A percentile compares a stretch with the other conserved stretches of the same genome.
phyloP scores from a whole-genome alignment of 2,329 filamentous ascomycete genomes.

The Penicillium verrucosum region DNA sequence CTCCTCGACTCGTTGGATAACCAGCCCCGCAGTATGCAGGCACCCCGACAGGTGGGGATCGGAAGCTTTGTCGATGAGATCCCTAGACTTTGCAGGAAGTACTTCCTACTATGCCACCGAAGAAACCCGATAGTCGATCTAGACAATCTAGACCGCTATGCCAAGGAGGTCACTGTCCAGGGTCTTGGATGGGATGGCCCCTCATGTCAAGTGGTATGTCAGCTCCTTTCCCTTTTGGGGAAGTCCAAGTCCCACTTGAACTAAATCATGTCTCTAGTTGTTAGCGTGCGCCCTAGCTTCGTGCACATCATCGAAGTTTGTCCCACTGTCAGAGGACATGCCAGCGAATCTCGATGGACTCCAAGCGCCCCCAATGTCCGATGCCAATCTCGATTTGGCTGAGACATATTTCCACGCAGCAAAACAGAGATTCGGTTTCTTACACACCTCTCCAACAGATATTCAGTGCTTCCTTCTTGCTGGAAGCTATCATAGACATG shows the following conservation, averaged over 20 bases:
- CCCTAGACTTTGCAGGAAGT: constrained; percentile 16
- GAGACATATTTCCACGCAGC: constrained; percentile 25
- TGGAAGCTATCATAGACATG: constrained; percentile 22
- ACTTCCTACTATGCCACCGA: constrained; percentile 17
- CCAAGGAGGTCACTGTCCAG: constrained; percentile 21
- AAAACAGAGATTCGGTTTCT: constrained; percentile 23
- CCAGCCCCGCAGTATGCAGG: constrained; percentile 2
- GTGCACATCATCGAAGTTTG: constrained; percentile 15
- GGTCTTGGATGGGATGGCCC: constrained; percentile 24
- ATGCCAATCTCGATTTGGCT: constrained; percentile 20
- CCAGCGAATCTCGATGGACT: constrained; percentile 20
- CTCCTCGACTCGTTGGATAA: constrained; percentile 23
- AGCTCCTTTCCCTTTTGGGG: neutral
- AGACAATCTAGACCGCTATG: constrained; percentile 20
- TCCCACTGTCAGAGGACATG: constrained; percentile 8
- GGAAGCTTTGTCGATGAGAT: constrained; percentile 20
- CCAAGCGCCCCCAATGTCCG: constrained; percentile 13
- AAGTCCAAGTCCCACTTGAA: neutral
- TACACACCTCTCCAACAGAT: constrained; percentile 22
- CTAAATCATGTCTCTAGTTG: constrained; percentile 14
- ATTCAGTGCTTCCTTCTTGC: constrained; percentile 25
- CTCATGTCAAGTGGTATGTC: constrained; percentile 26
- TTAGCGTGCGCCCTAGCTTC: constrained; percentile 23
- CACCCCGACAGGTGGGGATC: constrained; percentile 12
- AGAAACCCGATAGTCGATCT: constrained; percentile 21